Conservation (phyloP, 2,329 filamentous ascomycete genomes). For the Phaeophleospora eucalypticola region DNA sequence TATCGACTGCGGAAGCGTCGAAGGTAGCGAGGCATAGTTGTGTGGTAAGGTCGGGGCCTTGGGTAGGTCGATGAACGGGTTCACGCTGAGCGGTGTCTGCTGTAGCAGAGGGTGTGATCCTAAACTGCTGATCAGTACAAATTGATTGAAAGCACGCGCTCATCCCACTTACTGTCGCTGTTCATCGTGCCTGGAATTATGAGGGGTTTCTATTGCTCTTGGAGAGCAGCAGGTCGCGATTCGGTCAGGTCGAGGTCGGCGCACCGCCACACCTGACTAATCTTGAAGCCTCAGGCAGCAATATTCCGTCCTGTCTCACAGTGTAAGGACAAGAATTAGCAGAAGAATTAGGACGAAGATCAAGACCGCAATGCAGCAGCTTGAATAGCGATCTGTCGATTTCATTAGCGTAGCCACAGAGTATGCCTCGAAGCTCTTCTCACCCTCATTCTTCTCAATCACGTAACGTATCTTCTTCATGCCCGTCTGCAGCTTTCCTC, state of each 20-base stretch:
- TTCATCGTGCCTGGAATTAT: conserved; percentile 26
- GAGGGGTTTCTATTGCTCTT: no score
- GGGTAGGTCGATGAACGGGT: conserved; percentile 87
- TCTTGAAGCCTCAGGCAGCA: not conserved
- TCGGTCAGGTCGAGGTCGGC: conserved; percentile 9
- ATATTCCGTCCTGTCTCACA: conserved; percentile 47
- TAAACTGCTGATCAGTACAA: conserved; percentile 18
- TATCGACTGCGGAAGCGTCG: conserved; percentile 72
- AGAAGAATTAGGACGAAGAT: conserved; percentile 86
- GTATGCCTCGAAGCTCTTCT: no score
- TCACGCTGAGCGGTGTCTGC: conserved; percentile 89
- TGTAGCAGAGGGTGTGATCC: conserved; percentile 78
- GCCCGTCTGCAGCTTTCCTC: conserved; percentile 77
- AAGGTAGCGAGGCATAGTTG: conserved; percentile 87
- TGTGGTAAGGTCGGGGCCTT: conserved; percentile 89
- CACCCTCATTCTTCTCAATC: conserved; percentile 85
- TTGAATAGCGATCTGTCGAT: conserved; percentile 61
- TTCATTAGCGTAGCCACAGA: not conserved
- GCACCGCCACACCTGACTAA: conserved; percentile 13
- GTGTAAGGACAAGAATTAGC: conserved; percentile 69
- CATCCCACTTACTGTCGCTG: conserved; percentile 27
- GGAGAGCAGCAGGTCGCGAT: no score
- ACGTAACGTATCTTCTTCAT: conserved; percentile 82
- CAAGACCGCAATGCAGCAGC: conserved; percentile 84
- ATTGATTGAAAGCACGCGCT: not conserved